Evolutionary conservation across 192 early-diverging fungal genomes (phyloP).

Genomic region (Mortierella antarctica): DNA sequence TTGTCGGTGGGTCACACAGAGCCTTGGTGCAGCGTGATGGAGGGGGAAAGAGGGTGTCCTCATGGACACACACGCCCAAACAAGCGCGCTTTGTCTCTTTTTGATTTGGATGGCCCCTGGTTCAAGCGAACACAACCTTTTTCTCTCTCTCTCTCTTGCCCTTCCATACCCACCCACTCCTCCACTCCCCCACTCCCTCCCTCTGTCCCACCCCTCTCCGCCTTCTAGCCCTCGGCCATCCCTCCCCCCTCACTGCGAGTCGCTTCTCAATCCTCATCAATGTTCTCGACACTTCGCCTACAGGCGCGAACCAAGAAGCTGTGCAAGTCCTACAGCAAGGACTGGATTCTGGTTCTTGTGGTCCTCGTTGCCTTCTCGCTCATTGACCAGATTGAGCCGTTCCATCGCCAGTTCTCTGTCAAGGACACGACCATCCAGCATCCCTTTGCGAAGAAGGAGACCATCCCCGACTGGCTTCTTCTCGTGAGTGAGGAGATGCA

Average conservation of each 20-base stretch:
- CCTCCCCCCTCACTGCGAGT: neutral
- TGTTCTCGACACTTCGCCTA: slow-evolving; percentile 19
- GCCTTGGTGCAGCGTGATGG: slow-evolving; percentile 38
- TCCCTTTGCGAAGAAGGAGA: slow-evolving; percentile 64
- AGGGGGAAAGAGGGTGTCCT: too few relatives aligned
- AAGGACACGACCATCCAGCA: slow-evolving; percentile 78
- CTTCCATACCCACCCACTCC: neutral
- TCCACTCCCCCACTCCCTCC: neutral
- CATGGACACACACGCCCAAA: neutral
- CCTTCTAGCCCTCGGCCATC: neutral
- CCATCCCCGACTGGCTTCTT: slow-evolving; percentile 58
- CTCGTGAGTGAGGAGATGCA: slow-evolving; percentile 6
- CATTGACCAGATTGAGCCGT: slow-evolving; percentile 73
- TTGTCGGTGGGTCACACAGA: neutral
- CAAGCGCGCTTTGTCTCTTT: neutral
- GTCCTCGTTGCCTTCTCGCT: slow-evolving; percentile 68
- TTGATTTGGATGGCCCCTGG: too few relatives aligned
- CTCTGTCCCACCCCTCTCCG: neutral
- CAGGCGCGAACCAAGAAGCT: slow-evolving; percentile 27
- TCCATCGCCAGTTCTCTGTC: slow-evolving; percentile 80
- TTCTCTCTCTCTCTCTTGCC: neutral
- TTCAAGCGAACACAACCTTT: too few relatives aligned
- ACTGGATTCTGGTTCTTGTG: slow-evolving; percentile 65
- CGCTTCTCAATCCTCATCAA: neutral
- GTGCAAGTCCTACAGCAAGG: slow-evolving; percentile 34